phyloP scores from a whole-genome alignment of 169 alveolate genomes.

The Eimeria maxima region DNA sequence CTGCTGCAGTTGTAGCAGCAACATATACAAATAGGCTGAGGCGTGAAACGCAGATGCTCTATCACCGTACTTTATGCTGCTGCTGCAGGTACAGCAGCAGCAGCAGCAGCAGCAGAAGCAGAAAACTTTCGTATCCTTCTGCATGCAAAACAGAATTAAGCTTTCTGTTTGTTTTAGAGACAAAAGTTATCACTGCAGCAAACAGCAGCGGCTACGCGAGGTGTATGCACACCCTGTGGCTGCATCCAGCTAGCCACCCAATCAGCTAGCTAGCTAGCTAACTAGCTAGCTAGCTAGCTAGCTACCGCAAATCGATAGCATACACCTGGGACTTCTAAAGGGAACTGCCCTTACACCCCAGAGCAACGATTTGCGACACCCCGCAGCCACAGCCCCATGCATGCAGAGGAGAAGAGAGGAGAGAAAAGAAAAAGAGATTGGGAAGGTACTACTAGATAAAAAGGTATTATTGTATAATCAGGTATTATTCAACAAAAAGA shows the following conservation, averaged over 20 bases:
- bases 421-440: neutral
- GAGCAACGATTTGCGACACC: neutral
- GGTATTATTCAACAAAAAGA: neutral
- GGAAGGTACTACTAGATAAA: too few species aligned
- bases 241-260: neutral
- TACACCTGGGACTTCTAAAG: too few species aligned
- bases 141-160: neutral
- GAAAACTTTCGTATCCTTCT: too few species aligned
- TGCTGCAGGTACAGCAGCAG: neutral
- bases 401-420: neutral
- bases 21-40: too few species aligned
- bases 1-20: slow-evolving; percentile 2
- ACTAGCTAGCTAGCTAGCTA: neutral
- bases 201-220: neutral
- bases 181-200: neutral
- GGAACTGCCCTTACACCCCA: neutral
- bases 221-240: slow-evolving; percentile 12
- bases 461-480: too few species aligned
- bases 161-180: neutral
- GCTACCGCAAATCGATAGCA: too few species aligned
- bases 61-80: too few species aligned
- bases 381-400: too few species aligned
- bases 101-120: neutral
- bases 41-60: too few species aligned
- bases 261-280: neutral